Base-by-base conservation (phyloP, 257 asterid genomes). In the Penstemon davidsonii region DNA sequence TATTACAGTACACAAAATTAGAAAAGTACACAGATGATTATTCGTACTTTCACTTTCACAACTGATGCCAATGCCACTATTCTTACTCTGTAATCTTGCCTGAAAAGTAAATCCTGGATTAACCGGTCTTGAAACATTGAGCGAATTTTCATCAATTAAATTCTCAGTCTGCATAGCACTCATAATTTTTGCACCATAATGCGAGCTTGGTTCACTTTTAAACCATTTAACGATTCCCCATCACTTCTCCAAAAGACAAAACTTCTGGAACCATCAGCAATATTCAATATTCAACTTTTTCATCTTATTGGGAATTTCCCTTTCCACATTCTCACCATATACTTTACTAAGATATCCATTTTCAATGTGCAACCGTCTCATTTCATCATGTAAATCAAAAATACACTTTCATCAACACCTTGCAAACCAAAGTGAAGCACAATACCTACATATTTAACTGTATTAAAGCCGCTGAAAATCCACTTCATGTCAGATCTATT, bases 241-340 rank as follows among this genome's bases (percentile, higher is more conserved):
- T 65, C 73, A 43, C 51, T 55, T 60, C 78, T 43, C 19, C 76
- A 68, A 62, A 68, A 77, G 57, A 52, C 74, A 42, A 45, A 60
- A 67, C 55, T 74, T 61, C 62, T 72, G 46, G 69, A 39, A 39
- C 38, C 71, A 71, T 67, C 75, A 9, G 58, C 61, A 37, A 38
- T 79, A 88, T 64, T 76, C 68, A 70, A 93, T 69, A 71, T 85
- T 79, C 88, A 93, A 69, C 59, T 83, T 88, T 80, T 66, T 72
- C 88, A 88, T 80, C 84, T 83, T 87, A 56, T 51, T 79, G 4
- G 70, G 80, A 60, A 89, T 86, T 15, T 83, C 82, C 52, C 12
- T 45, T 43, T 71, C 83, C 69, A 61, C 62, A 61, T 60, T 71
- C 40, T 61, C 75, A 60, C 78, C 68, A 51, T 69, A 60, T 10